Evolutionary conservation across 345 rosid species (phyloP).

Genomic region (Aethionema arabicum): DNA sequence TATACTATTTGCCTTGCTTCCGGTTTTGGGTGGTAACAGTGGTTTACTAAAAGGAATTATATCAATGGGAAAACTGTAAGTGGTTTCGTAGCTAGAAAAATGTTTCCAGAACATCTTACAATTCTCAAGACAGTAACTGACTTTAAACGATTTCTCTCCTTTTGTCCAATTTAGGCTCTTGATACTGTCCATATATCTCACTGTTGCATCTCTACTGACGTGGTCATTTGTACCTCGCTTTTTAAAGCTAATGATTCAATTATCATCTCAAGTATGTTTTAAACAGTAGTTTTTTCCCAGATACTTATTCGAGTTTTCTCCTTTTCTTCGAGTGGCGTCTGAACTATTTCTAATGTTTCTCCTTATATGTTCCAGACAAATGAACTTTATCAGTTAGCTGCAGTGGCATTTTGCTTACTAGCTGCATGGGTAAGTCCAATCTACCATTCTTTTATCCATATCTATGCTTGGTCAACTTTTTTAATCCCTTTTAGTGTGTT

Average conservation of each 20-base stretch:
- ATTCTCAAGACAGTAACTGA: conserved; percentile 14
- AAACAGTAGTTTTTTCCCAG: neutral
- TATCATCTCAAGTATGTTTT: conserved; percentile 96
- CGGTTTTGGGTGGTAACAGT: conserved; percentile 93
- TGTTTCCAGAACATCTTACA: conserved; percentile 5
- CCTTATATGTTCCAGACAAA: conserved; percentile 63
- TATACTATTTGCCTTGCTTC: conserved; percentile 89
- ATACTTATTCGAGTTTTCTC: conserved; percentile 17
- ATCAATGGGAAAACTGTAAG: conserved; percentile 96
- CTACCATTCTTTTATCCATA: conserved; percentile 8
- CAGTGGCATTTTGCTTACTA: conserved; percentile 95
- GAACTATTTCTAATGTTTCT: conserved; percentile 23
- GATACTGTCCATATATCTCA: conserved; percentile 75
- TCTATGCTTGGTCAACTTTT: neutral
- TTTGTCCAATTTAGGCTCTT: conserved; percentile 55
- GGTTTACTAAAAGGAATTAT: conserved; percentile 80
- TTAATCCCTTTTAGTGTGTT: neutral
- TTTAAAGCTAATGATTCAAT: conserved; percentile 86
- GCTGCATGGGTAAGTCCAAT: conserved; percentile 92
- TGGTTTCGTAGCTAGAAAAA: conserved; percentile 19
- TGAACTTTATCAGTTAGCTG: conserved; percentile 98
- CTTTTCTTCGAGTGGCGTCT: conserved; percentile 13
- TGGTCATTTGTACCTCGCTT: conserved; percentile 98
- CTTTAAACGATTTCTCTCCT: neutral
- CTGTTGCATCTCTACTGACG: conserved; percentile 69